Conservation (phyloP, 176 grass and related monocot genomes). For the Phyllostachys edulis region DNA sequence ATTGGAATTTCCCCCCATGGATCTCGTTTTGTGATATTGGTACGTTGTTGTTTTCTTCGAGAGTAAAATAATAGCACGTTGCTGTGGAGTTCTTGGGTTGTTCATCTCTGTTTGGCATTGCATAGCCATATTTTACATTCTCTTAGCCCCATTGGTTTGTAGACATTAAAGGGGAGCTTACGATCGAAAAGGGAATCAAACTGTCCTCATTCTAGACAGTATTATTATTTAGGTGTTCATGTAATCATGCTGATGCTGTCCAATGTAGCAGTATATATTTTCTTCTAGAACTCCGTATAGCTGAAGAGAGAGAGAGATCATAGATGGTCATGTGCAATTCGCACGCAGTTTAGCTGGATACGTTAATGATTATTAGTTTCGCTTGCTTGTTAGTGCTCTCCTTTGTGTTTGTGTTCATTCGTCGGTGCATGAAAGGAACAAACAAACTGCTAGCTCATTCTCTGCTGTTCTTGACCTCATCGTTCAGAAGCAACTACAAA, state of each 20-base stretch:
- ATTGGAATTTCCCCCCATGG: not conserved
- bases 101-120: not conserved
- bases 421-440: not conserved
- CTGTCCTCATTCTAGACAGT: not conserved
- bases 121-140: too few species aligned
- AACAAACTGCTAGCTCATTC: not conserved
- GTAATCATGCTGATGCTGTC: not conserved
- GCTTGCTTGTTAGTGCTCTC: not conserved
- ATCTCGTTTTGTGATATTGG: not conserved
- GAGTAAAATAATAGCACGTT: not conserved
- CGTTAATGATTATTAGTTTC: not conserved
- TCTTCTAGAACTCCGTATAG: too few species aligned
- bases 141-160: not conserved
- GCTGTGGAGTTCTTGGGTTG: not conserved
- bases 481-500: not conserved
- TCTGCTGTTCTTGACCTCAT: slow-evolving; percentile 3
- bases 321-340: not conserved
- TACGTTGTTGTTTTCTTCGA: too few species aligned
- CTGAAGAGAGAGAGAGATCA: too few species aligned
- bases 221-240: not conserved
- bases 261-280: too few species aligned
- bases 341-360: not conserved
- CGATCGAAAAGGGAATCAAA: not conserved
- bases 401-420: not conserved
- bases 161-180: not conserved